Base-by-base conservation (phyloP, 176 grass and related monocot genomes). In the Oryza glumipatula region DNA sequence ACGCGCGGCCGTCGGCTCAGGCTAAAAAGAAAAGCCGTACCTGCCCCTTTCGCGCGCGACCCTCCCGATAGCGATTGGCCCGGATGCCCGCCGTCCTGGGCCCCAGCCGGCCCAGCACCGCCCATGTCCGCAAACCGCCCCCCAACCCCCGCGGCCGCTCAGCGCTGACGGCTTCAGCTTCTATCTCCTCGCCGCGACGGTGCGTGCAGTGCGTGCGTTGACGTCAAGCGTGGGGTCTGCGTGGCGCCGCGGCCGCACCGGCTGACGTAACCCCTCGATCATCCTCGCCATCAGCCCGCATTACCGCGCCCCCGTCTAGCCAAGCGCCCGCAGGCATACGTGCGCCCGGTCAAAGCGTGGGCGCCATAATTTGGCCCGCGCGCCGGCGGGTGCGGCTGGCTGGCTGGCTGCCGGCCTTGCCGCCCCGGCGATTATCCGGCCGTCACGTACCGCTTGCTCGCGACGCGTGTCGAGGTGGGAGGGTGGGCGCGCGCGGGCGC, bases 281-380 rank as follows among this genome's bases (percentile, higher is more conserved):
- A 85, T 8, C n/a, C 11, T 65, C 12, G 43, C 82, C 82, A 39
- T 81, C 83, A 89, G 54, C 66, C 5, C 83, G 88, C 87, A 84
- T 60, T 10, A 6, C 11, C 44, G 4, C 21, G 11, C 0, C 17
- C 56, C 76, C 5, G 4, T 7, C 51, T 22, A 61, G 56, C 56
- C 19, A 61, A 0, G 49, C 49, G 49, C 49, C 23, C 52, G 52
- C 17, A 58, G 21, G 30, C 65, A 7, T 36, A 23, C 38, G 12
- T 24, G 6, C 45, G 8, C 56, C n/a, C 74, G 56, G 74, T 73
- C 41, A 88, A 70, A 21, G 44, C 54, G 7, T 28, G 21, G 65
- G 19, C 46, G 9, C 70, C 74, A 60, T 68, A 54, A 75, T 81
- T 60, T 58, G 78, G 72, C 35, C 44, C 44, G 58, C 44, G 58